Base-by-base conservation (phyloP, 2,329 filamentous ascomycete species). In the Zopfia rhizophila region DNA sequence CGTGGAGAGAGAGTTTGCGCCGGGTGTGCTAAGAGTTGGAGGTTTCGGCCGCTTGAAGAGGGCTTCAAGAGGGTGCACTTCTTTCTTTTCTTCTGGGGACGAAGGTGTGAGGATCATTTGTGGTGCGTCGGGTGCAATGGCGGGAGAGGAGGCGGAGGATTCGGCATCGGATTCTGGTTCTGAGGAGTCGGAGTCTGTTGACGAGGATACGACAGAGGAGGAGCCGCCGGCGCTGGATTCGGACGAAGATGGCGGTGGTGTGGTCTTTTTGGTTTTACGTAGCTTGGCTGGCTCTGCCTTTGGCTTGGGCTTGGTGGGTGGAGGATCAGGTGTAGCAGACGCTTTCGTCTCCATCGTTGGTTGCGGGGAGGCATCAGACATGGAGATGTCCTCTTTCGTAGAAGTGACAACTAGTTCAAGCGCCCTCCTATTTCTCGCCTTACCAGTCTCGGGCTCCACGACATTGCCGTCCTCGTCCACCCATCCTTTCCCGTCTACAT, bases 401-500 rank as follows among this genome's bases (percentile, higher is more conserved):
- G 43, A 48, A 6, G 38, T 17, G 29, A 69, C 66, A 5, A 68
- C 67, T 16, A 70, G 53, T 46, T 70, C 66, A 30, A 69, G 19
- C 2, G 63, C 60, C 44, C 68, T 59, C 35, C 58, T 63, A 17
- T 66, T 65, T 25, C 61, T 64, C 14, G 65, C 68, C 42, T 67
- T 71, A 6, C 64, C 63, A 10, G 65, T 69, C 52, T 76, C 75
- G 14, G 70, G 72, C 69, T 95, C 89, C 2, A 96, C 82, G 1
- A 97, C 75, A 43, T 86, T 84, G 5, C 92, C 92, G 12, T 87
- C 78, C 51, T 85, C 83, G 60, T 96, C 88, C 0, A 96, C 82
- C 93, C 94, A 97, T 1, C 93, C 93, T 62, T 89, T 87, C 16
- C 88, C 91, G 41, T 96, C 88, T 28, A 94, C 82, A 67, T 87